Conservation (phyloP, 2,329 filamentous ascomycete genomes). For the Aspergillus luchuensis region DNA sequence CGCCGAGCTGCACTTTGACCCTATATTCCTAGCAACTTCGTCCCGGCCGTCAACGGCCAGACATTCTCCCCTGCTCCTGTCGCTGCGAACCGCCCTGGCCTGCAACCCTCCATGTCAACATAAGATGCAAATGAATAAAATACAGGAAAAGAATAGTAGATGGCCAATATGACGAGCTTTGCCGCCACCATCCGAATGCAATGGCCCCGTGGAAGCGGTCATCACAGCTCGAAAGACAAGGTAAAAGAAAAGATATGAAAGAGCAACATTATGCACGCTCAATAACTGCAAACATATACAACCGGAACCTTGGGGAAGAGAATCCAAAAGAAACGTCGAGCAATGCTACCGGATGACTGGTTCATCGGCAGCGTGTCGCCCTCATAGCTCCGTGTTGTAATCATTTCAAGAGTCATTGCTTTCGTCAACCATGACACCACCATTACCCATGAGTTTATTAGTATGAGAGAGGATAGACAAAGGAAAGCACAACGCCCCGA, state of each 20-base stretch:
- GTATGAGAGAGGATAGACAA: conserved; percentile 22
- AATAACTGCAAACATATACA: conserved; percentile 39
- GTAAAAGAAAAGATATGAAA: conserved; percentile 16
- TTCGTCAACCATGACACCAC: conserved; percentile 42
- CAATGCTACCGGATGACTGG: not conserved
- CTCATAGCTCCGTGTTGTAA: conserved; percentile 21
- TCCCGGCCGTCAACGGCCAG: conserved; percentile 2
- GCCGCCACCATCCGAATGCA: conserved; percentile 3
- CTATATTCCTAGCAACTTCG: not conserved
- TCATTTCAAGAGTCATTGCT: conserved; percentile 33
- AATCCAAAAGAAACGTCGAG: conserved; percentile 18
- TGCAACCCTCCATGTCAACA: conserved; percentile 2
- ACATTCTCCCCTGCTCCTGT: not conserved
- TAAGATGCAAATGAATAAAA: conserved; percentile 4
- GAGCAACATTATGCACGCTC: conserved; percentile 39
- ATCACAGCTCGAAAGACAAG: conserved; percentile 4
- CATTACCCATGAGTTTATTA: conserved; percentile 26
- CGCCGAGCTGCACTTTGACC: not conserved
- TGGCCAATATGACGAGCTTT: not conserved
- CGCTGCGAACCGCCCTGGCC: conserved; percentile 3
- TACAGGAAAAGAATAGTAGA: conserved; percentile 4
- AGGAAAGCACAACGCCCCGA: conserved; percentile 8
- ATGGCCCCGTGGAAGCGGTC: conserved; percentile 8
- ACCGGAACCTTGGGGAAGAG: conserved; percentile 30
- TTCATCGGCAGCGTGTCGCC: not conserved